Base-by-base conservation (phyloP, 169 alveolate genomes). In the Plasmodium knowlesi region DNA sequence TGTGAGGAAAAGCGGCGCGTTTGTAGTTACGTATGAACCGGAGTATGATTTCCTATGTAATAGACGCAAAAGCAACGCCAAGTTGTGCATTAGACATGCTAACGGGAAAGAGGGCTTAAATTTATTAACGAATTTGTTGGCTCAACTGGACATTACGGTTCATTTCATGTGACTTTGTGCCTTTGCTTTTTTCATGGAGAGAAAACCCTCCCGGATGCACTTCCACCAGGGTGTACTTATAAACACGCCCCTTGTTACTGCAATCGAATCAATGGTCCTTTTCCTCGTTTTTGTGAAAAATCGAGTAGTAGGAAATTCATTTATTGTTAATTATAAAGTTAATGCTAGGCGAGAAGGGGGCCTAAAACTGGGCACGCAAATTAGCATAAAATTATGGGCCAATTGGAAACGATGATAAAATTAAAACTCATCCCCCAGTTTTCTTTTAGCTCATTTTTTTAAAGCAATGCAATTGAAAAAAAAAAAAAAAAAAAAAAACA, bases 41-140 rank as follows among this genome's bases (percentile, higher is more conserved):
- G 94, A 90, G 72, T 90, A 80, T 81, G 94, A 90, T 61, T 34
- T 90, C 22, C 76, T 90, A 4, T 53, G 79, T 41, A 54, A 90
- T 41, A 90, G 37, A 81, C 50, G 91, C 82, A 90, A 90, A 81
- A 70, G 84, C n/a, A 90, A 67, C 22, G 94, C 94, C 2, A 90
- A 90, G 83, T 90, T 90, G 74, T 79, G 90, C 39, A 90, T 90
- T 57, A 61, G 91, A 50, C 72, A 90, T 70, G 37, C 76, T 34
- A 90, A 61, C 12, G 94, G 94, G 22, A 79, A 74, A 67, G 78
- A 80, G 16, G 83, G 84, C 22, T 28, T 90, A 71, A 81, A 79
- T 32, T 61, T 54, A n/a, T 67, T 88, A 57, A 14, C 72, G 43
- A 88, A 25, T n/a, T 37, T 79, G 89, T 57, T 88, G 6, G 14